Evolutionary conservation across 2,329 filamentous ascomycete genomes (phyloP), one percentile per base, ranked within the genome.

Genomic region (Sporothrix luriei): DNA sequence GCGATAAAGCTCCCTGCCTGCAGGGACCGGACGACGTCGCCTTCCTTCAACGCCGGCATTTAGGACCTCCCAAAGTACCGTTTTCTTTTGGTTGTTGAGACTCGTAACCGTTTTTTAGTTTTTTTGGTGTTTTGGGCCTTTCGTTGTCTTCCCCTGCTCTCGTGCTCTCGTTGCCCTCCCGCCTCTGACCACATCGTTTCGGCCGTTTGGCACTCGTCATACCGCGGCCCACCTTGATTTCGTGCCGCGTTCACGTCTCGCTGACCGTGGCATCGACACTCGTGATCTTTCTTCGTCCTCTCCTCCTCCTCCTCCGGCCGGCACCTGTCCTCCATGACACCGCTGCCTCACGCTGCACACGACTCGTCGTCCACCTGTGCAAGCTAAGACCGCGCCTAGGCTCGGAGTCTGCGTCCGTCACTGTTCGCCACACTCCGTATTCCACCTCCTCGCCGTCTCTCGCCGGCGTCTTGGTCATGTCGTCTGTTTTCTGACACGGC

Each of bases 1-100:
- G 68, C 68, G 59, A 68, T 68, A 55, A 54, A 68, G 68, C 68
- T 69, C 46, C n/a, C 19, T 51, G 33, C 49, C 24, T 64, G 68
- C 29, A 57, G 24, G 29, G 26, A 64, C 33, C 62, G n/a, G 16
- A 68, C 67, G 48, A 43, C 57, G 62, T 68, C 67, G 29, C 59
- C 52, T 26, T 40, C 52, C 38, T 46, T 21, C 38, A 13, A 57
- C 54, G 57, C 57, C 57, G 57, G 57, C 57, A 16, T 62, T 46
- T 62, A n/a, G 13, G 54, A 38, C 10, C 16, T 57, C 21, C 55
- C 55, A 3, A 33, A 33, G 6, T 33, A 33, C 13, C n/a, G 11
- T 61, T 61, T 24, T 21, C n/a, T 24, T 43, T 43, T 21, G 33
- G 33, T 6, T n/a, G 46, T 33, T 62, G 57, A 62, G 24, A 46